A percentile compares a stretch with the other conserved stretches of the same genome.
phyloP scores from a whole-genome alignment of 2,329 filamentous ascomycete genomes.

The Colletotrichum agaves region DNA sequence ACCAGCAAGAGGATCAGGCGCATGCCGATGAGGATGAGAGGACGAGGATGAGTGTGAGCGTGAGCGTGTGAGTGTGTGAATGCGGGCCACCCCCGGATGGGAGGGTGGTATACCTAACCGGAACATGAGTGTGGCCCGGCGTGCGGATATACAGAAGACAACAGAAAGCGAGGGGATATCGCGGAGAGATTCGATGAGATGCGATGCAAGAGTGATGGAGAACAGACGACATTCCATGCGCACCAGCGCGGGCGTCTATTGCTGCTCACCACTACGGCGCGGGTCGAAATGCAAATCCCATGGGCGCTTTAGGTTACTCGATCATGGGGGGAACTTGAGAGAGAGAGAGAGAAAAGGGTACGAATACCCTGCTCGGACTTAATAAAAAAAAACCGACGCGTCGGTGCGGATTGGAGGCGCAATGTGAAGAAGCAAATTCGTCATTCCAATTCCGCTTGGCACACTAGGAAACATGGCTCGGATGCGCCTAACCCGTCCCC shows the following conservation, averaged over 20 bases:
- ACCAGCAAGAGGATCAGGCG: constrained; percentile 21
- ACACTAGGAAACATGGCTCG: neutral
- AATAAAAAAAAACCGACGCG: neutral
- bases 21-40: constrained; percentile 20
- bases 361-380: too few species aligned
- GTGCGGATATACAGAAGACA: neutral
- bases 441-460: constrained; percentile 20
- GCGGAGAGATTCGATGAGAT: neutral
- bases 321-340: too few species aligned
- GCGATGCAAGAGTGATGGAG: constrained; percentile 4
- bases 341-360: too few species aligned
- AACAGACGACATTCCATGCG: neutral
- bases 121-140: neutral
- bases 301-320: neutral
- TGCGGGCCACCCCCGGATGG: neutral
- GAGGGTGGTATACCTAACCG: constrained; percentile 33
- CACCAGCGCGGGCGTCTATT: constrained; percentile 15
- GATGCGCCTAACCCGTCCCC: neutral
- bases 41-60: neutral
- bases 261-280: constrained; percentile 12
- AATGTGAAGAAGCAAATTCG: constrained; percentile 15
- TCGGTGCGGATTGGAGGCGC: neutral
- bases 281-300: constrained; percentile 2
- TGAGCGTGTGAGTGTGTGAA: neutral
- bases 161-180: neutral